These are phyloP conservation scores for Anethum foeniculum DNA, from an alignment of 140 eudicot genomes.

Conservation along the genomic window DNA sequence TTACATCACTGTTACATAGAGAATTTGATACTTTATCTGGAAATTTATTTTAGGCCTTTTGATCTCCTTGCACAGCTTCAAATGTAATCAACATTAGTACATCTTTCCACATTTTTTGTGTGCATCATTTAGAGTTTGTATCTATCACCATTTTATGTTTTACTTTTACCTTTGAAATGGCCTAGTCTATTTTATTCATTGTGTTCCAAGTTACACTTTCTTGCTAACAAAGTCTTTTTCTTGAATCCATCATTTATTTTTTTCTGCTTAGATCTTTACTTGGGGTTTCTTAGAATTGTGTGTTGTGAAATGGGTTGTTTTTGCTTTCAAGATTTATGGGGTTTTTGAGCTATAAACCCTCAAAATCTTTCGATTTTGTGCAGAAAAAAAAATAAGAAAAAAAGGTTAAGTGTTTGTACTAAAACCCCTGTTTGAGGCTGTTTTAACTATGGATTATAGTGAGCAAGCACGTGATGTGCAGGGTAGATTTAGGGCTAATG, in stretches of 20 bases:
- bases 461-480: background rate
- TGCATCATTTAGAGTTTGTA: background rate
- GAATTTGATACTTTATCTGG: background rate
- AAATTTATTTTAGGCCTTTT: background rate
- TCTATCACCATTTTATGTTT: background rate
- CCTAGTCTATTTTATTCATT: background rate
- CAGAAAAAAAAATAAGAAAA: background rate
- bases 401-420: background rate
- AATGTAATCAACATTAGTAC: background rate
- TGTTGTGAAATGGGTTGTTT: background rate
- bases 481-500: background rate
- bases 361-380: background rate
- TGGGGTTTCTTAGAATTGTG: background rate
- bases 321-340: background rate
- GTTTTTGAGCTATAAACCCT: background rate
- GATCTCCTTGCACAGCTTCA: background rate
- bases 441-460: background rate
- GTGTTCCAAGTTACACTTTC: constrained; percentile 10
- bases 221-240: constrained; percentile 5
- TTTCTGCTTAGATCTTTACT: constrained; percentile 5
- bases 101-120: background rate
- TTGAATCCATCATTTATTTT: background rate
- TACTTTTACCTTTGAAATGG: background rate
- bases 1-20: background rate
- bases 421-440: constrained; percentile 10